Percentiles rank a stretch among this genome's conserved stretches.
phyloP scores from a whole-genome alignment of 306 rosid genomes.

The Ochetophila trinervis region DNA sequence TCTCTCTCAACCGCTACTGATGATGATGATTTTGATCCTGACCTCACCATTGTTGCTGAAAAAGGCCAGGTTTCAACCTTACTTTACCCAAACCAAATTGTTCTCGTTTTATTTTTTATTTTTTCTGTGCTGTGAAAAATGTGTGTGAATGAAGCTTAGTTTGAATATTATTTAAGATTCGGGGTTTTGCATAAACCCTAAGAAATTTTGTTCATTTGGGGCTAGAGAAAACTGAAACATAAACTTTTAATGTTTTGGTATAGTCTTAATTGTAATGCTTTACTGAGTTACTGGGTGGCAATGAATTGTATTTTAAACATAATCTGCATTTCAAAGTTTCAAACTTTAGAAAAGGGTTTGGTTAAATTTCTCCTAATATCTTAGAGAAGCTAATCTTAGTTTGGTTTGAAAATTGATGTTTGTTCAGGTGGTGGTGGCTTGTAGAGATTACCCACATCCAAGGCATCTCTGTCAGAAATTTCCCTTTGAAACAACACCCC shows the following conservation, averaged over 20 bases:
- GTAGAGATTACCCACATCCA: constrained; percentile 68
- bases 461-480: constrained; percentile 59
- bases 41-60: constrained; percentile 45
- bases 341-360: background rate
- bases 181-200: no score
- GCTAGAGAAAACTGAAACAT: no score
- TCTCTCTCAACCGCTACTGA: constrained; percentile 6
- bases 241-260: no score
- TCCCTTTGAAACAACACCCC: constrained; percentile 51
- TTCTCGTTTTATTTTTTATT: background rate
- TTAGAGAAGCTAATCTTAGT: background rate
- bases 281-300: no score
- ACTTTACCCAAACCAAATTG: background rate
- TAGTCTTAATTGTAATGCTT: no score
- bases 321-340: background rate
- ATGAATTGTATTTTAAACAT: background rate
- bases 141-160: no score
- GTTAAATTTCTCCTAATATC: background rate
- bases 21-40: constrained; percentile 11
- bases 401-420: constrained; percentile 9
- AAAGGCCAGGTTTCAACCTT: constrained; percentile 53
- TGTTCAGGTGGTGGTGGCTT: constrained; percentile 48
- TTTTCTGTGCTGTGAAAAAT: no score
- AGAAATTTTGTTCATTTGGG: no score
- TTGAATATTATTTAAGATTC: background rate